phyloP scores from a whole-genome alignment of 2,329 filamentous ascomycete genomes.

The Macrophomina phaseolina region DNA sequence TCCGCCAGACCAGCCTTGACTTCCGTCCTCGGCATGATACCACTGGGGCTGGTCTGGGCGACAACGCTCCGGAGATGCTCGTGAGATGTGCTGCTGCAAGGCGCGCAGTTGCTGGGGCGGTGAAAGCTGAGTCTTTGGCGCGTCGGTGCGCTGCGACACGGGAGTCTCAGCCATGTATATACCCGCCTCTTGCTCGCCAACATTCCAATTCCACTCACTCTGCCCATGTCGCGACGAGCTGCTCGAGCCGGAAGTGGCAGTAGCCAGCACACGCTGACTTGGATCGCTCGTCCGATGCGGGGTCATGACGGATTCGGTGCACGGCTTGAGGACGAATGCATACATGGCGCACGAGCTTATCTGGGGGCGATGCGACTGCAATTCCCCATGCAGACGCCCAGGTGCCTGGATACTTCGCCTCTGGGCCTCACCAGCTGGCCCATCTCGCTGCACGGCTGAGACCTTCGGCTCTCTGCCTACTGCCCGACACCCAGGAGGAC shows the following conservation, averaged over 20 bases:
- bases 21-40: conserved; percentile 1
- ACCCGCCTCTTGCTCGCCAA: neutral
- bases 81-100: neutral
- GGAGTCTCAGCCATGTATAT: conserved; percentile 4
- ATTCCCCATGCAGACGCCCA: neutral
- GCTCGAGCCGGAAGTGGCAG: neutral
- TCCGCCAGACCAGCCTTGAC: neutral
- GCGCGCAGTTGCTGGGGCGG: neutral
- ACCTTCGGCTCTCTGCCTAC: neutral
- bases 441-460: neutral
- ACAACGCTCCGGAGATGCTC: neutral
- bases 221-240: neutral
- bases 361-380: neutral
- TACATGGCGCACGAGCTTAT: neutral
- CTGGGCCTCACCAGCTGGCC: neutral
- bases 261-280: neutral
- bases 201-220: neutral
- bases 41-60: neutral
- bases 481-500: neutral
- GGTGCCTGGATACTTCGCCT: neutral
- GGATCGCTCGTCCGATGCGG: neutral
- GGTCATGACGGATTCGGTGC: conserved; percentile 21
- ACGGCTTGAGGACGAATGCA: neutral
- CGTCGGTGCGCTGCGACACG: neutral
- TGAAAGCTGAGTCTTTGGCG: neutral